Evolutionary conservation across 2,329 filamentous ascomycete species (phyloP).

Genomic region (Elsinoe batatas): DNA sequence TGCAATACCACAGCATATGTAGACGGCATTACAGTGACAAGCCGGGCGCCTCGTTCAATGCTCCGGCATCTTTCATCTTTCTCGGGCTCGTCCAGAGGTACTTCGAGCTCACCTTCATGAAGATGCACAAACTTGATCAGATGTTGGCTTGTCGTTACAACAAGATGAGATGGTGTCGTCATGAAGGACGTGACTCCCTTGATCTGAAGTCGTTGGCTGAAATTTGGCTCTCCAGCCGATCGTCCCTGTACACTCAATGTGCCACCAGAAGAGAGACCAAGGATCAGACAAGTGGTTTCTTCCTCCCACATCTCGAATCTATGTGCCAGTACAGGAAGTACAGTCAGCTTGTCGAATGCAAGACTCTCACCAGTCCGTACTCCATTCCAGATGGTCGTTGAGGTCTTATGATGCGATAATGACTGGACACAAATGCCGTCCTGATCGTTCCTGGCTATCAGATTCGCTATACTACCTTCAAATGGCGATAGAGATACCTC

Average conservation of each 20-base stretch:
- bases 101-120: slow-evolving; percentile 56
- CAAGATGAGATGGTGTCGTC: slow-evolving; percentile 68
- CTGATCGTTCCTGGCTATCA: slow-evolving; percentile 13
- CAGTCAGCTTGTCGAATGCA: not conserved
- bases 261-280: slow-evolving; percentile 66
- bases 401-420: slow-evolving; percentile 1
- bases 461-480: not conserved
- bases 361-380: not conserved
- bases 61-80: slow-evolving; percentile 84
- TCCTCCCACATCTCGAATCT: slow-evolving; percentile 27
- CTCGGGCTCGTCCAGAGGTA: slow-evolving; percentile 81
- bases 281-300: slow-evolving; percentile 32
- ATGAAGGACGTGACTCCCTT: slow-evolving; percentile 91
- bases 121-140: slow-evolving; percentile 91
- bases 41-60: slow-evolving; percentile 76
- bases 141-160: slow-evolving; percentile 88
- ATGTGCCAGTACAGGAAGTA: slow-evolving; percentile 21
- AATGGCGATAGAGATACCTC: not conserved
- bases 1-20: slow-evolving; percentile 79
- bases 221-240: slow-evolving; percentile 15
- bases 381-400: not conserved
- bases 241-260: slow-evolving; percentile 54
- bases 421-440: slow-evolving; percentile 20
- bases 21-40: slow-evolving; percentile 83
- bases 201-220: slow-evolving; percentile 58